Evolutionary conservation across 352 stramenopile genomes (phyloP), one percentile per base, ranked within the genome.

Genomic region (Globisporangium uncinulatum): DNA sequence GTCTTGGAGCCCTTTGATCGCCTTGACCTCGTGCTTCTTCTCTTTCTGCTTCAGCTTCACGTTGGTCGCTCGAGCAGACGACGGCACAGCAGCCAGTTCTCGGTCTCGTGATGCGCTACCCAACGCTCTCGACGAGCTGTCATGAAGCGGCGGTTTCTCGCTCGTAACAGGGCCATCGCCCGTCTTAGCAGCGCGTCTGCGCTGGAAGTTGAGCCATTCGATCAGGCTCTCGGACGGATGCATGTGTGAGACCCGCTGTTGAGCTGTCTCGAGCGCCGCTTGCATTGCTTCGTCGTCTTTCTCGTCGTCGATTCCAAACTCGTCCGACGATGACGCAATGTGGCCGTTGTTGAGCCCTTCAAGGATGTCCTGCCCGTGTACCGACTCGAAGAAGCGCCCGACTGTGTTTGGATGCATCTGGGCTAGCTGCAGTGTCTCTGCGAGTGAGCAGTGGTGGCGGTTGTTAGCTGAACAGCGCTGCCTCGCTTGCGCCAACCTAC

Each of bases 131-230:
- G 31, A 24, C 21, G n/a, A 47, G 49, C 19, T 10, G 61, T 39
- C 9, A 19, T 34, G 7, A 54, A 13, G 24, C 4, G 24, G 24
- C 24, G 24, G 24, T 29, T 29, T 29, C 24, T 29, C 24, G 24
- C 2, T 29, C 2, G 1, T 29, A 29, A 4, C 2, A 29, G 24
- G 24, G 24, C 24, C 24, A 29, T 29, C 24, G 63, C 63, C 39
- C 57, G 76, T 77, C 20, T 79, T 66, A 29, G 57, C 70, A 2
- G 64, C 67, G 29, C 77, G 73, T 49, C 71, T 69, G 21, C 72
- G 74, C 46, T 90, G 80, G 44, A 83, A 88, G 49, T 87, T 90
- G 17, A 90, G 34, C 77, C 77, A 88, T 50, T 86, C 68, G 11
- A 90, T 77, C 14, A 88, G 42, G 54, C 70, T 88, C 39, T 90